Evolutionary conservation across 345 rosid species (phyloP).

Genomic region (Citrus reticulata): DNA sequence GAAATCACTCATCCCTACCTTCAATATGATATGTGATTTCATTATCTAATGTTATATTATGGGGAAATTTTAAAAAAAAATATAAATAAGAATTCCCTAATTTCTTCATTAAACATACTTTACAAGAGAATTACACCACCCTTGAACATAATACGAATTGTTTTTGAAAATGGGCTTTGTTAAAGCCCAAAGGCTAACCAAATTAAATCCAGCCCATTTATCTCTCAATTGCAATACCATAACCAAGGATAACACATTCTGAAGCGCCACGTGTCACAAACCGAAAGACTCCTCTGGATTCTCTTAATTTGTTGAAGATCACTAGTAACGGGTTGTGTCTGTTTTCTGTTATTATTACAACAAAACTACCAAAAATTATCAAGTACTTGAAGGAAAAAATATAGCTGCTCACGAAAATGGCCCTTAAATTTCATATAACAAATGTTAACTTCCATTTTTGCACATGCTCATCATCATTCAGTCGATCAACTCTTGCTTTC

Average conservation of each 20-base stretch:
- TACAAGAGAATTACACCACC: background rate
- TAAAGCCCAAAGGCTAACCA: background rate
- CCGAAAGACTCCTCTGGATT: background rate
- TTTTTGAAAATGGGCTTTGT: background rate
- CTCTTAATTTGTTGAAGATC: background rate
- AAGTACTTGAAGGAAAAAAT: background rate
- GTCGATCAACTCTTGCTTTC: background rate
- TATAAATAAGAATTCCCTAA: background rate
- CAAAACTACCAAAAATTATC: background rate
- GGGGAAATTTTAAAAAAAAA: too few species aligned
- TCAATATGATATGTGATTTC: background rate
- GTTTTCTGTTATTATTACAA: background rate
- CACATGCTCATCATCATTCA: background rate
- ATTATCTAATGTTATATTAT: too few species aligned
- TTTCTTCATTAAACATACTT: background rate
- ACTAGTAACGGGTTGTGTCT: background rate
- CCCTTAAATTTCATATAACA: background rate
- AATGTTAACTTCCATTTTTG: background rate
- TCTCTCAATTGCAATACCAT: background rate
- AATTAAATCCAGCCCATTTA: background rate
- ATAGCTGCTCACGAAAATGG: background rate
- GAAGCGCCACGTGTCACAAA: background rate
- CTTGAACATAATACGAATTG: background rate
- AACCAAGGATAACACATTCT: background rate
- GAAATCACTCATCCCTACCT: background rate